Evolutionary conservation across 2,329 filamentous ascomycete genomes (phyloP), one percentile per base, ranked within the genome.

Genomic region (Huntiella decipiens): DNA sequence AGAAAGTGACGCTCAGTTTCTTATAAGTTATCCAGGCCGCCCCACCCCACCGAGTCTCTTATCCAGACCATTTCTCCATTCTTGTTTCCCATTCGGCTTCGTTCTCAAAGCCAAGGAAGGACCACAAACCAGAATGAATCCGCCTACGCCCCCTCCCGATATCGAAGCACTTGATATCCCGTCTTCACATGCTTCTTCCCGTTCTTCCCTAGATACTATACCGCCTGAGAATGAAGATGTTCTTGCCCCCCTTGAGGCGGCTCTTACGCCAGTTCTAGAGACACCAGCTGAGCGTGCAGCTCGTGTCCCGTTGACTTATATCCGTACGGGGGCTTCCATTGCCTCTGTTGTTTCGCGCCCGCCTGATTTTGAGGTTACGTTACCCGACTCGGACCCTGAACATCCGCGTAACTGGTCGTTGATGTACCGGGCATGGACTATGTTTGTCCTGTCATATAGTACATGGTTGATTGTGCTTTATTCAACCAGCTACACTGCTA

Each of bases 401-500:
- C 78, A 84, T 54, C 79, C 82, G 0, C 67, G 71, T 50, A 77
- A 80, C 55, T 85, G 81, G 80, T 60, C 73, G 0, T 55, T 78
- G 38, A 67, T 62, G 55, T 61, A 63, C 53, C 57, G 66, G 51
- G 49, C 55, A 39, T 69, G 63, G 61, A 57, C 58, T 44, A 58
- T 67, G 43, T 58, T 63, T 61, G 66, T 55, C 50, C 60, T 69
- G 42, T 66, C 65, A 32, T 66, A 62, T 47, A 62, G 63, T 4
- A 64, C 64, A 1, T 68, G 66, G 66, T 59, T 65, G 15, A 58
- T 67, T n/a, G 77, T 85, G 12, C 57, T 85, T 39, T 84, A 86
- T 56, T 84, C 78, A 40, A 91, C 84, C 0, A 78, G 74, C 44
- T 92, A 91, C 57, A 85, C 83, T 1, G 73, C 77, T 1, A 78